phyloP scores from a whole-genome alignment of 2,329 filamentous ascomycete genomes.

The Cyphellophora attinorum region DNA sequence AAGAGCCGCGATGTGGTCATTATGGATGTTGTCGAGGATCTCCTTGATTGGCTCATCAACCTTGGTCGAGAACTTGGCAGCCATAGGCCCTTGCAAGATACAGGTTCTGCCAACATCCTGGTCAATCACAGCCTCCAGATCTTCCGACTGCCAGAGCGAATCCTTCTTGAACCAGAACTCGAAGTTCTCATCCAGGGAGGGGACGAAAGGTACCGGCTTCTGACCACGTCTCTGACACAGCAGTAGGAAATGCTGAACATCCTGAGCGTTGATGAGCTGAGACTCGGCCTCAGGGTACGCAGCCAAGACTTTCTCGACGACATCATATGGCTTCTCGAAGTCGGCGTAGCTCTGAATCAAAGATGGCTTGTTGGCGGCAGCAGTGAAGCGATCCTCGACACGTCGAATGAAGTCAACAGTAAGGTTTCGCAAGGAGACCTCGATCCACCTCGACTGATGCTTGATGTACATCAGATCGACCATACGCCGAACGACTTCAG shows the following conservation, averaged over 20 bases:
- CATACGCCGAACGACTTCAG: slow-evolving; percentile 76
- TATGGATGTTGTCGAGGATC: slow-evolving; percentile 83
- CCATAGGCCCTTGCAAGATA: slow-evolving; percentile 90
- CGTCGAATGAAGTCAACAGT: slow-evolving; percentile 95
- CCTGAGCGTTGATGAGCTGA: slow-evolving; percentile 95
- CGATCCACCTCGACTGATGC: slow-evolving; percentile 86
- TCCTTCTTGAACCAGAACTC: slow-evolving; percentile 99
- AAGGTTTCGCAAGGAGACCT: slow-evolving; percentile 68
- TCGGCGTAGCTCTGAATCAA: slow-evolving; percentile 84
- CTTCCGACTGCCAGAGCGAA: slow-evolving; percentile 97
- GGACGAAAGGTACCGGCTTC: slow-evolving; percentile 95
- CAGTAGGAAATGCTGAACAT: slow-evolving; percentile 92
- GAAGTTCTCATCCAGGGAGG: slow-evolving; percentile 90
- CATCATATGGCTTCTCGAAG: slow-evolving; percentile 68
- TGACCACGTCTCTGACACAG: slow-evolving; percentile 86
- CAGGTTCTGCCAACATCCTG: slow-evolving; percentile 95
- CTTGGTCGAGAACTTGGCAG: slow-evolving; percentile 78
- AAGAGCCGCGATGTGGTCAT: slow-evolving; percentile 73
- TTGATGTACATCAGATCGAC: slow-evolving; percentile 86
- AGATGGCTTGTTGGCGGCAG: slow-evolving; percentile 60
- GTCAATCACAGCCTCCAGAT: slow-evolving; percentile 86
- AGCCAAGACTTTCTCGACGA: slow-evolving; percentile 68
- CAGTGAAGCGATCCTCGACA: slow-evolving; percentile 90
- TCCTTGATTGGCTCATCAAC: slow-evolving; percentile 92
- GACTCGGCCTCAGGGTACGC: slow-evolving; percentile 77